These are phyloP conservation scores for Plasmodium gonderi DNA, from an alignment of 169 alveolate species.

Conservation along the genomic window DNA sequence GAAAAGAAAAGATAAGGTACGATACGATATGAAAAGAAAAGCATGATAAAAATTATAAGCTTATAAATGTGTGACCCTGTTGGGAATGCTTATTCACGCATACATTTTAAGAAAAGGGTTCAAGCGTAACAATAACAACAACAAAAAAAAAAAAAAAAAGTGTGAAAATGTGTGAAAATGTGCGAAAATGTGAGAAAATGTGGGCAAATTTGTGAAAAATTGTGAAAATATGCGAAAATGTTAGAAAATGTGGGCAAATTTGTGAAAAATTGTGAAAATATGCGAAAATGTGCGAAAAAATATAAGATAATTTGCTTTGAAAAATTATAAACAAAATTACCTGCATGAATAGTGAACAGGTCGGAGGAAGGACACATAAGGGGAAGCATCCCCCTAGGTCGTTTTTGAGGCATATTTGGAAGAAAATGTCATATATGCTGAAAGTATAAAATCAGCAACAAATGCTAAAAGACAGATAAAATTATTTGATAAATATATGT, in stretches of 20 bases:
- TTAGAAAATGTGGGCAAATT: no score
- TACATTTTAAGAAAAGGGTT: no score
- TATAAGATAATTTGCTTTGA: no score
- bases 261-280: no score
- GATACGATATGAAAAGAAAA: background rate
- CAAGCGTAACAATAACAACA: background rate
- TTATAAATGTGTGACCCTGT: background rate
- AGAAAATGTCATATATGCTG: conserved; percentile 42
- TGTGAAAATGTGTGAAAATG: no score
- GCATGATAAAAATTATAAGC: background rate
- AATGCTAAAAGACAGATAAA: conserved; percentile 5
- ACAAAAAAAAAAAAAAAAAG: background rate
- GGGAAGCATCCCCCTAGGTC: background rate
- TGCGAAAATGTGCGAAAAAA: no score
- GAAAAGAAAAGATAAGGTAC: background rate
- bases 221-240: no score
- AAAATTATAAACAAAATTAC: no score
- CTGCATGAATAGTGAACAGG: no score
- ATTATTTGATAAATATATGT: conserved; percentile 38
- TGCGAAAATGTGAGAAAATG: no score
- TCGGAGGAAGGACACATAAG: background rate
- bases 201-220: no score
- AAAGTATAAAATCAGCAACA: conserved; percentile 13
- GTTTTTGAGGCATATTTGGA: conserved; percentile 10
- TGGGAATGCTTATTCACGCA: no score